A percentile compares a stretch with the other conserved stretches of the same genome.
These are phyloP conservation scores for Pseudonectria foliicola DNA, from an alignment of 2,329 filamentous ascomycete species.

Conservation along the genomic window DNA sequence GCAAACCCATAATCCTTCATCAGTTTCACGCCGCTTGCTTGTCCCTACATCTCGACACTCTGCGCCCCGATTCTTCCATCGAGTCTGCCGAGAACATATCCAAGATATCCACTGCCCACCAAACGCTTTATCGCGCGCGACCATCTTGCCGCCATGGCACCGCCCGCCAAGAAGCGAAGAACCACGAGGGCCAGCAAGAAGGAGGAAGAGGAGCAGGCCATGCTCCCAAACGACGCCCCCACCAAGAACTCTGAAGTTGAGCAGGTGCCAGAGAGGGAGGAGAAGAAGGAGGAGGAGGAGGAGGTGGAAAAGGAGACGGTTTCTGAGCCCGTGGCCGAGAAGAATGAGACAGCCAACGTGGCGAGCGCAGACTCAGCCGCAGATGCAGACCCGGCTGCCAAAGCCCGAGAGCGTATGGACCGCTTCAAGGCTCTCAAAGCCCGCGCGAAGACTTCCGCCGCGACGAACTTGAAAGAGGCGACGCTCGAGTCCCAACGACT, in stretches of 20 bases:
- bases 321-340: background rate
- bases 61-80: background rate
- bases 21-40: too few relatives aligned
- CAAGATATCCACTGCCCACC: background rate
- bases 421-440: slow-evolving; percentile 84
- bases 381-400: slow-evolving; percentile 29
- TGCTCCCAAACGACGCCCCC: too few relatives aligned
- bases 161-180: slow-evolving; percentile 22
- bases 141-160: slow-evolving; percentile 15
- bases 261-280: too few relatives aligned
- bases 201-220: background rate
- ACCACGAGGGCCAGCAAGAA: slow-evolving; percentile 7
- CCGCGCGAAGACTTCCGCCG: slow-evolving; percentile 64
- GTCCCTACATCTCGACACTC: too few relatives aligned
- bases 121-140: background rate
- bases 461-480: slow-evolving; percentile 76
- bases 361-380: background rate
- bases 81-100: background rate
- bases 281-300: background rate
- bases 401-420: slow-evolving; percentile 61
- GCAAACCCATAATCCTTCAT: too few relatives aligned
- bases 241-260: too few relatives aligned
- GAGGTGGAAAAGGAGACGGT: slow-evolving; percentile 1
- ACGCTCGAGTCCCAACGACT: slow-evolving; percentile 75
- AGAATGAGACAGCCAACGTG: background rate